A percentile compares a stretch with the other conserved stretches of the same genome.
These are phyloP conservation scores for Ailanthus altissimus DNA, from an alignment of 345 rosid species.

Conservation along the genomic window DNA sequence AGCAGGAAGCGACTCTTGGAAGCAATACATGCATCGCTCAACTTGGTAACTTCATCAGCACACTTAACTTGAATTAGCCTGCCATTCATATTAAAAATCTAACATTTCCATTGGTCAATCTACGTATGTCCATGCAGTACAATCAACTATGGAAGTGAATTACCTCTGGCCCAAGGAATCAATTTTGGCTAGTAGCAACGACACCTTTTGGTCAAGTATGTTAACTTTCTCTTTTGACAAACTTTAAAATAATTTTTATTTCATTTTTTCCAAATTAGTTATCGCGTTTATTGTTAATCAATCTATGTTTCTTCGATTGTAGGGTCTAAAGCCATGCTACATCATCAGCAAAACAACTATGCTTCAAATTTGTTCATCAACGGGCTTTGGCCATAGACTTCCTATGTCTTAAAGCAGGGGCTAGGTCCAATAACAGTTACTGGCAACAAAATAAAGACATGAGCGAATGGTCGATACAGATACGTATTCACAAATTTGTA, in stretches of 20 bases:
- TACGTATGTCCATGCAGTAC: constrained; percentile 51
- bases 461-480: not conserved
- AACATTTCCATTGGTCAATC: not conserved
- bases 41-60: constrained; percentile 60
- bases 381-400: not conserved
- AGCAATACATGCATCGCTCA: constrained; percentile 97
- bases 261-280: not conserved
- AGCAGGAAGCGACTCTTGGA: constrained; percentile 99
- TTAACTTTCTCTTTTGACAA: not conserved
- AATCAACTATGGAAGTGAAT: constrained; percentile 86
- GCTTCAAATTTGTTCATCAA: not conserved
- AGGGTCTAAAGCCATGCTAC: constrained; percentile 15
- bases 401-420: not conserved
- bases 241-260: not conserved
- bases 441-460: not conserved
- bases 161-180: constrained; percentile 97
- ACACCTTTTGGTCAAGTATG: constrained; percentile 3
- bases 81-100: not conserved
- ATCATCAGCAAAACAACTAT: not conserved
- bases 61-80: not conserved
- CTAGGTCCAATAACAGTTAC: not conserved
- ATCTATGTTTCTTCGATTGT: not conserved
- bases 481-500: not conserved
- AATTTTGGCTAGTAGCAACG: constrained; percentile 64
- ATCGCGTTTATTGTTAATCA: not conserved